Base-by-base conservation (phyloP, 768 basidiomycete species). In the Boletus sensibilis region DNA sequence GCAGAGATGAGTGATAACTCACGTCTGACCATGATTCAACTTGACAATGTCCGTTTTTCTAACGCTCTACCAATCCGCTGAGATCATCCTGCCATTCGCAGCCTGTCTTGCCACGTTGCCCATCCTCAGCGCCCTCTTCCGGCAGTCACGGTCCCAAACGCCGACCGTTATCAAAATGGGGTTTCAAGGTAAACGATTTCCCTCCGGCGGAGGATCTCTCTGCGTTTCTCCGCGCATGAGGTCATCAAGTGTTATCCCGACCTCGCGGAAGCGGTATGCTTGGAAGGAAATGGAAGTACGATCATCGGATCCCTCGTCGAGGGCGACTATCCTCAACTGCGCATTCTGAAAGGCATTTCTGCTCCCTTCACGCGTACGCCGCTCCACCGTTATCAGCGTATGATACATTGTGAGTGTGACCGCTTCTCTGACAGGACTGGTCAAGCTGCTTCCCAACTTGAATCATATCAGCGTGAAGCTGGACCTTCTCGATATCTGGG, bases 231-330 rank as follows among this genome's bases (percentile, higher is more conserved):
- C 23, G 55, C 47, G 18, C 55, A 57, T 21, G 40, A 51, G 43
- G 58, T 62, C 23, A 44, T 56, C 54, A 48, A 52, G 23, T 55
- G 48, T 11, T 62, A 55, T 41, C 59, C 55, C 25, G 46, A 49
- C 29, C 20, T 64, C 18, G 57, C 61, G 37, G 38, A 56, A 42
- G 50, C 56, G 34, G 45, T 16, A n/a, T 59, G 55, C 16, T 45
- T 23, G 5, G 38, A 62, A 14, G 60, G 56, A 31, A 16, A 14
- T 8, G 54, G 55, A 16, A 56, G 43, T 11, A 58, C n/a, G 4
- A 27, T 58, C 23, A 16, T 56, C 42, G 25, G 43, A 18, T 50
- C 44, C 7, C 52, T 58, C 41, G 12, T 58, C 53, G 62, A 56
- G 34, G 44, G 48, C 4, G 23, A 52, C 1, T 58, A 43, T 25